These are phyloP conservation scores for Castanea crenata DNA, from an alignment of 306 rosid genomes.

Conservation along the genomic window DNA sequence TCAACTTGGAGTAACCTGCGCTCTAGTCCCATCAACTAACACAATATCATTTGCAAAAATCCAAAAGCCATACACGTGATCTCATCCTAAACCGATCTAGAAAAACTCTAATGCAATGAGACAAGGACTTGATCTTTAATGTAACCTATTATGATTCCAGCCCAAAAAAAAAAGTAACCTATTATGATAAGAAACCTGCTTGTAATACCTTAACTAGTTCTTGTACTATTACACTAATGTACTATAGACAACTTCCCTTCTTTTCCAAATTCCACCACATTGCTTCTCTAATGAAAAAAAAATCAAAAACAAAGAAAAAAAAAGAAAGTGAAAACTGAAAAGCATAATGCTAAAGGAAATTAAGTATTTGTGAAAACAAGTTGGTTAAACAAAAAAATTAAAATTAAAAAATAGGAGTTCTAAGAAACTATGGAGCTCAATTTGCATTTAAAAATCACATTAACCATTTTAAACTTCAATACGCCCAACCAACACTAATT, in stretches of 20 bases:
- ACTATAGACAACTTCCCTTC: neutral
- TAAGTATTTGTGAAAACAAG: neutral
- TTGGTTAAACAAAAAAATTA: neutral
- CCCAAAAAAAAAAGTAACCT: neutral
- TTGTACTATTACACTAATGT: no score
- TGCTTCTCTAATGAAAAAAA: neutral
- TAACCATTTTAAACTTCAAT: neutral
- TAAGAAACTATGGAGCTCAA: neutral
- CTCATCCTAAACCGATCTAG: neutral
- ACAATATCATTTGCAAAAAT: neutral
- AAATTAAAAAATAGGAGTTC: neutral
- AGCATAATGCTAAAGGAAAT: neutral
- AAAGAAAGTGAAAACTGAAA: neutral
- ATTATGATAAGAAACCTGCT: neutral
- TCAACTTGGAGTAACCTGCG: neutral
- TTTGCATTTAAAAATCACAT: neutral
- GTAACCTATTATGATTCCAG: neutral
- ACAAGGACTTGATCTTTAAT: neutral
- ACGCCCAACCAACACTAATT: neutral
- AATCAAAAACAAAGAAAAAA: neutral
- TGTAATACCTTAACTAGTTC: neutral
- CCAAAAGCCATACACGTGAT: neutral
- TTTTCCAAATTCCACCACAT: neutral
- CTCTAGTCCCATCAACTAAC: neutral
- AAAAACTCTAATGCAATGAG: neutral